These are phyloP conservation scores for Ophiostoma fasciatum DNA, from an alignment of 2,329 filamentous ascomycete genomes.

Conservation along the genomic window DNA sequence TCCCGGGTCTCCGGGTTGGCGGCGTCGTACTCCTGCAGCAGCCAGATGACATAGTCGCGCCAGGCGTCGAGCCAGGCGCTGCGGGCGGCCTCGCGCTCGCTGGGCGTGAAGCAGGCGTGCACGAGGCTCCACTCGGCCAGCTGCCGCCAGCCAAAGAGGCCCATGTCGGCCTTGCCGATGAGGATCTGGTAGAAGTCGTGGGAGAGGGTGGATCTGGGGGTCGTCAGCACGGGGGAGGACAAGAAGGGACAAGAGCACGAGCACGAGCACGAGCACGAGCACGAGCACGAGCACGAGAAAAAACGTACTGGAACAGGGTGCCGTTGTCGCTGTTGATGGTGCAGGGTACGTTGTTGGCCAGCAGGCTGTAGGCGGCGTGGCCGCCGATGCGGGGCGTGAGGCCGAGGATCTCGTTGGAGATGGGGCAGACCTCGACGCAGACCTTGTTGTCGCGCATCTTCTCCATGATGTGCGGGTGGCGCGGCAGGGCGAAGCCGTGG, in stretches of 20 bases:
- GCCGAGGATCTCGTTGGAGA: constrained; percentile 62
- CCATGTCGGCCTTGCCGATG: constrained; percentile 52
- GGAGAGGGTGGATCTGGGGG: constrained; percentile 54
- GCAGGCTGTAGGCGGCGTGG: constrained; percentile 51
- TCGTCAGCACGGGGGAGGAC: no score
- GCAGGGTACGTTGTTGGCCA: constrained; percentile 61
- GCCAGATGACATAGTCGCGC: constrained; percentile 40
- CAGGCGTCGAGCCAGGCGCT: constrained; percentile 39
- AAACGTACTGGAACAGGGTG: constrained; percentile 46
- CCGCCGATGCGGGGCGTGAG: constrained; percentile 50
- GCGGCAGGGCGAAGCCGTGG: constrained; percentile 55
- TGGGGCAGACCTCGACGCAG: constrained; percentile 63
- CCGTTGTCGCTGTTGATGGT: constrained; percentile 64
- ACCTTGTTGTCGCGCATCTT: constrained; percentile 48
- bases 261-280: no score
- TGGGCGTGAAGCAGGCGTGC: constrained; percentile 36
- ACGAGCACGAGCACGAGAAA: not conserved
- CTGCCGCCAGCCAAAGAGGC: constrained; percentile 57
- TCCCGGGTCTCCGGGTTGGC: not conserved
- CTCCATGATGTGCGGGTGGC: constrained; percentile 51
- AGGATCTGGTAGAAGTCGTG: constrained; percentile 69
- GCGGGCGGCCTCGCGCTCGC: constrained; percentile 30
- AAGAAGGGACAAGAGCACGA: no score
- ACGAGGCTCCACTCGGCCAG: constrained; percentile 47
- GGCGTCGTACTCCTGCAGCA: constrained; percentile 28